phyloP scores from a whole-genome alignment of 164 flowering plant genomes.

The Vitis cinerea region DNA sequence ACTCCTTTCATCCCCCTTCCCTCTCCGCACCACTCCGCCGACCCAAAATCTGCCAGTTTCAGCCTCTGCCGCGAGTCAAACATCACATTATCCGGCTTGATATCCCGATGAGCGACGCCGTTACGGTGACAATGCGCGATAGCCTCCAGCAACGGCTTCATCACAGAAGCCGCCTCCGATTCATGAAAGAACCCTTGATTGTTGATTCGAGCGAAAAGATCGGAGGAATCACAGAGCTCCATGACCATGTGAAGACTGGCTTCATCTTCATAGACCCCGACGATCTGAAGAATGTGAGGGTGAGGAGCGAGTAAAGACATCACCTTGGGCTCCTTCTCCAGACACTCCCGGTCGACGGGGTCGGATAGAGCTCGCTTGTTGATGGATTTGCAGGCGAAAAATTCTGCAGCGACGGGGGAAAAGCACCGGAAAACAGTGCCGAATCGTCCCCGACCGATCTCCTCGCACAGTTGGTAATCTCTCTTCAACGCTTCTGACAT shows the following conservation, averaged over 20 bases:
- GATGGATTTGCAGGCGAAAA: conserved; percentile 61
- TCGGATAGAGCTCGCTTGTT: conserved; percentile 45
- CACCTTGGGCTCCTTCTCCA: conserved; percentile 65
- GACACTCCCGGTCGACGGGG: conserved; percentile 52
- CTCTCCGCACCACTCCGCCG: conserved; percentile 54
- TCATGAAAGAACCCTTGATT: conserved; percentile 29
- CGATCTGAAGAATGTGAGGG: conserved; percentile 44
- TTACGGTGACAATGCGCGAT: conserved; percentile 51
- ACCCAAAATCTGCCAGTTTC: conserved; percentile 74
- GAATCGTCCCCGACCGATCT: conserved; percentile 71
- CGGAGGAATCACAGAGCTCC: conserved; percentile 46
- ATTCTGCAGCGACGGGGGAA: conserved; percentile 29
- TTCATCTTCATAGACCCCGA: conserved; percentile 45
- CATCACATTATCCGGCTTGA: conserved; percentile 74
- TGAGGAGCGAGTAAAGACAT: conserved; percentile 40
- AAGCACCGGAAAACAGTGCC: conserved; percentile 61
- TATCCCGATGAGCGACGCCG: conserved; percentile 64
- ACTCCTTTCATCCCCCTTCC: conserved; percentile 41
- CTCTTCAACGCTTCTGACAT: conserved; percentile 26
- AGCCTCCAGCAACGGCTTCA: conserved; percentile 41
- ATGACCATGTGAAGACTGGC: conserved; percentile 38
- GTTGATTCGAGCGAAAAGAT: conserved; percentile 42
- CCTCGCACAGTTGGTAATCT: conserved; percentile 55
- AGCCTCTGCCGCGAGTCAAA: conserved; percentile 38
- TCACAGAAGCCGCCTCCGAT: conserved; percentile 28